Evolutionary conservation across 441 rosid genomes (phyloP).

Genomic region (Erodium texanum): DNA sequence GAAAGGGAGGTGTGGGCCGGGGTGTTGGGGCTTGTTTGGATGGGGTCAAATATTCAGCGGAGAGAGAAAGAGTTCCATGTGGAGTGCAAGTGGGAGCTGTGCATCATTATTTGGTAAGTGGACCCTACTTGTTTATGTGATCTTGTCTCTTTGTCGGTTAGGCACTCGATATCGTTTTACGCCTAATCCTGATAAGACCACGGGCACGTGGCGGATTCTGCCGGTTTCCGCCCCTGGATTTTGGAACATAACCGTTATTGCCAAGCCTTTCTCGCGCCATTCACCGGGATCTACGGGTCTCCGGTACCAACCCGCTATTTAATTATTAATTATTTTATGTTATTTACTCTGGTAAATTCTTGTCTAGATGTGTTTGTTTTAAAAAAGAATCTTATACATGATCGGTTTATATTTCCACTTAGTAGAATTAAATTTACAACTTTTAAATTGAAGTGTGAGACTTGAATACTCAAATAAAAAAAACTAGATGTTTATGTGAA

Average conservation of each 20-base stretch:
- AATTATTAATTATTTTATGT: too few relatives aligned
- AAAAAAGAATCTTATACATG: too few relatives aligned
- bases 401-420: too few relatives aligned
- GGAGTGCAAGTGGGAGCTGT: neutral
- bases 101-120: neutral
- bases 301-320: neutral
- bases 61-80: neutral
- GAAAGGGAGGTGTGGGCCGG: slow-evolving; percentile 10
- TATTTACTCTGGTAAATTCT: too few relatives aligned
- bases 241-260: neutral
- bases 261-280: neutral
- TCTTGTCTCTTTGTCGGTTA: slow-evolving; percentile 1
- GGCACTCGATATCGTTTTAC: neutral
- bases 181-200: neutral
- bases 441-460: too few relatives aligned
- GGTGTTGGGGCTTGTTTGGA: too few relatives aligned
- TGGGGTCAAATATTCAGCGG: too few relatives aligned
- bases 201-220: neutral
- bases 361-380: too few relatives aligned
- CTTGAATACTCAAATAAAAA: too few relatives aligned
- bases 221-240: neutral
- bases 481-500: too few relatives aligned
- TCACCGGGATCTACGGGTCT: slow-evolving; percentile 6
- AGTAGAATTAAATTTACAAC: too few relatives aligned
- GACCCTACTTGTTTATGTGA: neutral